These are phyloP conservation scores for Sporothrix humicola DNA, from an alignment of 2,329 filamentous ascomycete genomes.

Conservation along the genomic window DNA sequence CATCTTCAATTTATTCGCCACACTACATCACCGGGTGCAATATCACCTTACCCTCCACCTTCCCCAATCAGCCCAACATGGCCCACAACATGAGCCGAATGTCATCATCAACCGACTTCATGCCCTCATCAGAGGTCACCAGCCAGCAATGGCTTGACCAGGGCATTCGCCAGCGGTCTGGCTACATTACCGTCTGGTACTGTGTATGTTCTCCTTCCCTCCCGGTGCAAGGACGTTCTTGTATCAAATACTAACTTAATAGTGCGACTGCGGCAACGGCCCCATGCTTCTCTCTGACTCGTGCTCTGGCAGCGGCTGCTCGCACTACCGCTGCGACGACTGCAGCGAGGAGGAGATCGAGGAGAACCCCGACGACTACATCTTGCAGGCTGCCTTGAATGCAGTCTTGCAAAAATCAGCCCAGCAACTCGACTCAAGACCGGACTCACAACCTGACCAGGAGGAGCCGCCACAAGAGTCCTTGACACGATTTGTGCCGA, in stretches of 20 bases:
- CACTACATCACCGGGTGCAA: background rate
- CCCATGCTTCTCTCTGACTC: conserved; percentile 11
- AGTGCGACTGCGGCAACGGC: conserved; percentile 19
- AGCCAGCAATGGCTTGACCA: conserved; percentile 3
- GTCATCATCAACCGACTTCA: background rate
- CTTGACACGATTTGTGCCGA: too few species aligned
- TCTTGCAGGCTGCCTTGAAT: background rate
- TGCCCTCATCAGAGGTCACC: background rate
- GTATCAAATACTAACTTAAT: too few species aligned
- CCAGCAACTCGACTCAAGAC: background rate
- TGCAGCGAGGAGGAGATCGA: conserved; percentile 25
- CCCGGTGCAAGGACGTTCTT: background rate
- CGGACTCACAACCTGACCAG: too few species aligned
- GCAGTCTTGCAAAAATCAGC: background rate
- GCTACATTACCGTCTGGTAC: conserved; percentile 18
- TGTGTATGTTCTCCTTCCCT: background rate
- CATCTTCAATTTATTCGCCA: too few species aligned
- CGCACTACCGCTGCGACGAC: background rate
- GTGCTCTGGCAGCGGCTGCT: background rate
- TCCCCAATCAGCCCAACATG: background rate
- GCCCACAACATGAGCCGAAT: conserved; percentile 20
- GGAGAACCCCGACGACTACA: conserved; percentile 13
- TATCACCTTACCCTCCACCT: too few species aligned
- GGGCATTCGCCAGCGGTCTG: background rate
- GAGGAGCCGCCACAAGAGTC: too few species aligned